Conservation (phyloP, 805 yeast genomes). For the Metschnikowia arizonensis region DNA sequence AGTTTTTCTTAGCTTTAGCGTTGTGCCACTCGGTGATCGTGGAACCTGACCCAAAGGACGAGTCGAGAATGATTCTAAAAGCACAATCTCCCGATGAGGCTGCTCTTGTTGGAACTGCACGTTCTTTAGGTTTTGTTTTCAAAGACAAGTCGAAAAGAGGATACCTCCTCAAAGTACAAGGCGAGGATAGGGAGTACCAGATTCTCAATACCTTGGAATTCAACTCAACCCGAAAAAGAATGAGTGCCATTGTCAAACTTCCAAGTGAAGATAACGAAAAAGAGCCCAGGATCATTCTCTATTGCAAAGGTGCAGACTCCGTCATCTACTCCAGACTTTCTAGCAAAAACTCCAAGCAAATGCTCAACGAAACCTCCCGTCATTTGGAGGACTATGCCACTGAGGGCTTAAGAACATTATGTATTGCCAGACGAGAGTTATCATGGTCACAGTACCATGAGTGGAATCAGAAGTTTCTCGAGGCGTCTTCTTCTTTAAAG, state of each 20-base stretch:
- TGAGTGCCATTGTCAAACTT: constrained; percentile 75
- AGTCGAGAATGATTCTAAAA: constrained; percentile 52
- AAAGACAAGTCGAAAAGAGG: constrained; percentile 66
- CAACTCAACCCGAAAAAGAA: constrained; percentile 81
- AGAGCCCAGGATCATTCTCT: constrained; percentile 52
- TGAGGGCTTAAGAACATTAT: constrained; percentile 78
- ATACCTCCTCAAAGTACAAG: constrained; percentile 62
- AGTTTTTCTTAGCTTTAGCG: constrained; percentile 72
- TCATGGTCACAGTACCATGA: constrained; percentile 55
- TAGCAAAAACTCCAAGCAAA: constrained; percentile 41
- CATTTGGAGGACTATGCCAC: constrained; percentile 77
- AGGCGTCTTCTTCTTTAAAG: constrained; percentile 60
- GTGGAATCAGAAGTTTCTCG: constrained; percentile 62
- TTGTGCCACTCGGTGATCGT: constrained; percentile 75
- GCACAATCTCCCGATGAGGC: constrained; percentile 90
- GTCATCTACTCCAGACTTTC: constrained; percentile 65
- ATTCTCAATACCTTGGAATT: constrained; percentile 69
- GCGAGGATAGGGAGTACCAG: constrained; percentile 66
- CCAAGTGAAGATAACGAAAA: constrained; percentile 38
- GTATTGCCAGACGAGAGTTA: constrained; percentile 70
- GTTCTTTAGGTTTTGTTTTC: constrained; percentile 71
- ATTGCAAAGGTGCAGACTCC: constrained; percentile 85
- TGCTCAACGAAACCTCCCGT: constrained; percentile 61
- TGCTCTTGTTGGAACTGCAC: constrained; percentile 76
- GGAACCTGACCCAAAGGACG: constrained; percentile 59